Percentiles rank a stretch among this genome's conserved stretches.
Evolutionary conservation across 2,329 filamentous ascomycete genomes (phyloP).

Genomic region (Alternaria atra): DNA sequence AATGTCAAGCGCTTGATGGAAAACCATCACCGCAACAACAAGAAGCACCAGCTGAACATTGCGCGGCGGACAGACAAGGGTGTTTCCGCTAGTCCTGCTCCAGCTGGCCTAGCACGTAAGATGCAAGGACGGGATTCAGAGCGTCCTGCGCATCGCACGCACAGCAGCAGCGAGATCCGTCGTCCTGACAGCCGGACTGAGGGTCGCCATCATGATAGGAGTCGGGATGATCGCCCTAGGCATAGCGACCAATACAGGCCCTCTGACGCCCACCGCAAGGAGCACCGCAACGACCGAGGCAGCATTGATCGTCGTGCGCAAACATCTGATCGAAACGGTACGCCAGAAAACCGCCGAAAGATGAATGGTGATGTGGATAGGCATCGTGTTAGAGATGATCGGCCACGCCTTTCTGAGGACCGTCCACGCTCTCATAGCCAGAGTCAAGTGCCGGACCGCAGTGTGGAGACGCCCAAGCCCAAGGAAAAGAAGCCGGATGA

Average conservation of each 20-base stretch:
- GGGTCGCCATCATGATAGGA: constrained; percentile 41
- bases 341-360: constrained; percentile 56
- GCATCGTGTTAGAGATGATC: constrained; percentile 30
- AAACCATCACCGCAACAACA: constrained; percentile 94
- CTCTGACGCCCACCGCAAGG: constrained; percentile 43
- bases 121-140: constrained; percentile 48
- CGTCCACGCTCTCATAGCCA: constrained; percentile 54
- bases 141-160: constrained; percentile 47
- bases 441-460: constrained; percentile 54
- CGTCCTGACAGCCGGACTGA: constrained; percentile 45
- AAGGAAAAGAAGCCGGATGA: constrained; percentile 54
- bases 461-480: constrained; percentile 39
- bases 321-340: constrained; percentile 48
- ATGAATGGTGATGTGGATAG: constrained; percentile 55
- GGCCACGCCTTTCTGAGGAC: constrained; percentile 58
- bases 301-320: constrained; percentile 51
- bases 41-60: constrained; percentile 70
- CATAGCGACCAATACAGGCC: constrained; percentile 49
- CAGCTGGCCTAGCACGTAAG: constrained; percentile 53
- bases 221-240: constrained; percentile 39
- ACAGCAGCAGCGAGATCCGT: constrained; percentile 50
- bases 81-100: constrained; percentile 76
- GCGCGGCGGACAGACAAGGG: constrained; percentile 67
- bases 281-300: constrained; percentile 50
- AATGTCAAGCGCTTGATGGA: constrained; percentile 82